Conservation (phyloP, 2,329 filamentous ascomycete genomes). For the Beauveria caledonica region DNA sequence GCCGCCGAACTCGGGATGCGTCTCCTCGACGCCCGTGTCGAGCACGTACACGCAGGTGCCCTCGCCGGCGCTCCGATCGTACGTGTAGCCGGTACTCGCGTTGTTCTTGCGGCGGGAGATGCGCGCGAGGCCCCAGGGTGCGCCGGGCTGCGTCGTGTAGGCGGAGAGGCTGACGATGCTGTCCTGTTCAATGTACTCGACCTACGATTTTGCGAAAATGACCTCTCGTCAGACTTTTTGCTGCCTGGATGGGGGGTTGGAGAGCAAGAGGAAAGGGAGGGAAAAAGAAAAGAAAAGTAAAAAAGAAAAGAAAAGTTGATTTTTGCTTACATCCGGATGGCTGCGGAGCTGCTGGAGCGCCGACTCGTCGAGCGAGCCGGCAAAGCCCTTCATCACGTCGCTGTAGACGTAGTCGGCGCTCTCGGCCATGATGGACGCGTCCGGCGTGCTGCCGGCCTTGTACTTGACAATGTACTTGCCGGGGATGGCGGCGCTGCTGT, state of each 20-base stretch:
- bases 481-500: conserved; percentile 15
- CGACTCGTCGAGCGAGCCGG: conserved; percentile 16
- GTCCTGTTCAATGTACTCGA: conserved; percentile 35
- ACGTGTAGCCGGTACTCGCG: conserved; percentile 25
- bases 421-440: conserved; percentile 13
- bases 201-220: no score
- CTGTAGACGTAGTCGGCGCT: conserved; percentile 20
- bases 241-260: no score
- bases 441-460: conserved; percentile 15
- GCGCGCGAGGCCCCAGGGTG: conserved; percentile 34
- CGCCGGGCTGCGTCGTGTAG: conserved; percentile 27
- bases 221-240: no score
- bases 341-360: conserved; percentile 18
- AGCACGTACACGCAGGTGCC: conserved; percentile 37
- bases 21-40: conserved; percentile 33
- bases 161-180: conserved; percentile 42
- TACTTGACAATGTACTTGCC: conserved; percentile 26
- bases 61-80: conserved; percentile 29
- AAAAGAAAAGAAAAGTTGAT: background rate
- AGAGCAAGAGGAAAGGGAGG: no score
- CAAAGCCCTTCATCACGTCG: conserved; percentile 19
- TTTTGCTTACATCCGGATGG: conserved; percentile 17
- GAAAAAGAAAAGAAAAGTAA: no score
- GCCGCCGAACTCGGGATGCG: conserved; percentile 32
- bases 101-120: conserved; percentile 24